A percentile compares a stretch with the other conserved stretches of the same genome.
These are phyloP conservation scores for Funneliformis mosseae DNA, from an alignment of 192 early-diverging fungal genomes.

Conservation along the genomic window DNA sequence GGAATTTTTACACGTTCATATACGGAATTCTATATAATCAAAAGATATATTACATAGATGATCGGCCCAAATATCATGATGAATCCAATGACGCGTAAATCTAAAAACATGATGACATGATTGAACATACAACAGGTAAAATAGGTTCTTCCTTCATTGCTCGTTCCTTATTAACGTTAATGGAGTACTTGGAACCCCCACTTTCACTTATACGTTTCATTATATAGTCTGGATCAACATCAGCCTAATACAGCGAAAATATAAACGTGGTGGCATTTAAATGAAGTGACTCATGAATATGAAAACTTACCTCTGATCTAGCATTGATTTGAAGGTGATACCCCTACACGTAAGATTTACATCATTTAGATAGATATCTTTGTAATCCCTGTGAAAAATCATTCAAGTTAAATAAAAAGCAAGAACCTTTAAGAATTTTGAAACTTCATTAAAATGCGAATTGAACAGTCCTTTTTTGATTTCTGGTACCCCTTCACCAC, in stretches of 20 bases:
- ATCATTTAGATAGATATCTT: neutral
- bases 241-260: conserved; percentile 45
- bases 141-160: conserved; percentile 40
- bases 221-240: conserved; percentile 81
- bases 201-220: conserved; percentile 83
- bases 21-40: conserved; percentile 48
- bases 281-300: neutral
- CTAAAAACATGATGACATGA: neutral
- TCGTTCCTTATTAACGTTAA: conserved; percentile 58
- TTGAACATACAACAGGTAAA: conserved; percentile 48
- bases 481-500: conserved; percentile 93
- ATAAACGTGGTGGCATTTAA: neutral
- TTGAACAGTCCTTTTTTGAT: conserved; percentile 87
- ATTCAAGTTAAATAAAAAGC: neutral
- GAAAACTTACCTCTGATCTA: conserved; percentile 56
- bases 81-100: neutral
- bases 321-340: conserved; percentile 90
- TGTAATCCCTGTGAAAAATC: neutral
- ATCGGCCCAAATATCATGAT: neutral
- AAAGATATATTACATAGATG: neutral
- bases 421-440: conserved; percentile 74
- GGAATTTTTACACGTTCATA: conserved; percentile 63
- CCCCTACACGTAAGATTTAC: conserved; percentile 47
- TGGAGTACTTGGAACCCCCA: conserved; percentile 90
- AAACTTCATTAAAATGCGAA: conserved; percentile 80